phyloP scores from a whole-genome alignment of 1,284 basidiomycete species.

The Anthracocystis panici-leucophaei region DNA sequence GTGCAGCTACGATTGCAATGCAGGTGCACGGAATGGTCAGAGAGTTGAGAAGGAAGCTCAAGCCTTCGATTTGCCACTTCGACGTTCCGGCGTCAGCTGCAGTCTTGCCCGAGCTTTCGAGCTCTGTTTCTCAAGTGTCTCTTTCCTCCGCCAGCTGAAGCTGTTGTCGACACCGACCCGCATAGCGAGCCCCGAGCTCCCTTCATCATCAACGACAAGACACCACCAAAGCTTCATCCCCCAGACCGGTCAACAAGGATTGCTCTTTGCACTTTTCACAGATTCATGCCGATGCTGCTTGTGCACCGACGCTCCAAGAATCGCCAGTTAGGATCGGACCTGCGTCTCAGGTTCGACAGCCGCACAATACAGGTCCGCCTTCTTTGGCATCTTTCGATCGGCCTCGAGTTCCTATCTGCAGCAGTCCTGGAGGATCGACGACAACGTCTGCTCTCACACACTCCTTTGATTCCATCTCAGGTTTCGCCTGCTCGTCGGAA shows the following conservation, averaged over 20 bases:
- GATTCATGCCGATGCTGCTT: not conserved
- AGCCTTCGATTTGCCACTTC: not conserved
- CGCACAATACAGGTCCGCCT: constrained; percentile 7
- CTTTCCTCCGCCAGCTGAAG: constrained; percentile 1
- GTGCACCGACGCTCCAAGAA: constrained; percentile 4
- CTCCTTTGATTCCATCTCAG: not conserved
- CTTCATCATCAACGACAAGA: not conserved
- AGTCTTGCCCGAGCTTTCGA: constrained; percentile 35
- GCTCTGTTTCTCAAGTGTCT: constrained; percentile 8
- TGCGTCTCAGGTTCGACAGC: constrained; percentile 16
- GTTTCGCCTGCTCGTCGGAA: not conserved
- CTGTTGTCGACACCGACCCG: constrained; percentile 33
- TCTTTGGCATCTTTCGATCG: constrained; percentile 17
- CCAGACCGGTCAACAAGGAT: constrained; percentile 1
- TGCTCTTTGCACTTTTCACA: not conserved
- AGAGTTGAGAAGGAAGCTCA: not conserved
- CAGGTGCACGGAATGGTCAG: not conserved
- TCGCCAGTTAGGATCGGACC: constrained; percentile 18
- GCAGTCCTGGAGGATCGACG: not conserved
- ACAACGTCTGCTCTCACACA: no score
- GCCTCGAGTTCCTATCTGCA: not conserved
- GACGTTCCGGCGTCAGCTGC: constrained; percentile 19
- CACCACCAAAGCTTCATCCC: not conserved
- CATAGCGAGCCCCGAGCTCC: constrained; percentile 39
- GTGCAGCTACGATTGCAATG: not conserved